phyloP scores from a whole-genome alignment of 306 rosid genomes.

The Vigna reflexopilosa region DNA sequence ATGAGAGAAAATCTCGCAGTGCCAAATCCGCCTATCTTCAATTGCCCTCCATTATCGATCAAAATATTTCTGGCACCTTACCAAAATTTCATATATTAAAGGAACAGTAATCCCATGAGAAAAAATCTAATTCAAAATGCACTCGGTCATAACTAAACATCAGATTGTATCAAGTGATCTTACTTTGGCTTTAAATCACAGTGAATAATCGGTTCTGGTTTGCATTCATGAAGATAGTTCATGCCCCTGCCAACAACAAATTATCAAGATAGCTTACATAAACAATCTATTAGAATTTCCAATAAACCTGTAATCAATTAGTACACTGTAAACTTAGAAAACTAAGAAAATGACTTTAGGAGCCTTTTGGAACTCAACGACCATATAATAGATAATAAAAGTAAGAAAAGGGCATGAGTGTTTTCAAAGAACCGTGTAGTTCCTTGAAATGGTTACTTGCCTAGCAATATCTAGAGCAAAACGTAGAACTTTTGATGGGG shows the following conservation, averaged over 20 bases:
- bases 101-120: constrained; percentile 59
- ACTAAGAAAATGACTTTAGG: constrained; percentile 33
- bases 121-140: constrained; percentile 44
- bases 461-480: constrained; percentile 93
- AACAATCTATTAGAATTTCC: constrained; percentile 40
- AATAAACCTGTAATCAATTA: constrained; percentile 35
- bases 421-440: constrained; percentile 25
- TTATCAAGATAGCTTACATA: constrained; percentile 41
- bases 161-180: constrained; percentile 71
- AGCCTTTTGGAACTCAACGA: constrained; percentile 33
- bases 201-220: constrained; percentile 96
- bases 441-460: constrained; percentile 61
- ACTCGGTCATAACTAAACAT: constrained; percentile 37
- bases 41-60: constrained; percentile 96
- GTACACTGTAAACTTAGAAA: constrained; percentile 33
- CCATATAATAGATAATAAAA: constrained; percentile 16
- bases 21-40: constrained; percentile 96
- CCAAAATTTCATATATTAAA: constrained; percentile 84
- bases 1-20: constrained; percentile 65
- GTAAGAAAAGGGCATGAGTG: constrained; percentile 24
- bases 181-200: constrained; percentile 99
- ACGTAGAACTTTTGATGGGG: constrained; percentile 86
- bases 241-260: constrained; percentile 84
- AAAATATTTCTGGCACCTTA: constrained; percentile 99
- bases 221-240: constrained; percentile 99